These are phyloP conservation scores for Groenewaldozyma tartarivorans DNA, from an alignment of 805 yeast species.

Conservation along the genomic window DNA sequence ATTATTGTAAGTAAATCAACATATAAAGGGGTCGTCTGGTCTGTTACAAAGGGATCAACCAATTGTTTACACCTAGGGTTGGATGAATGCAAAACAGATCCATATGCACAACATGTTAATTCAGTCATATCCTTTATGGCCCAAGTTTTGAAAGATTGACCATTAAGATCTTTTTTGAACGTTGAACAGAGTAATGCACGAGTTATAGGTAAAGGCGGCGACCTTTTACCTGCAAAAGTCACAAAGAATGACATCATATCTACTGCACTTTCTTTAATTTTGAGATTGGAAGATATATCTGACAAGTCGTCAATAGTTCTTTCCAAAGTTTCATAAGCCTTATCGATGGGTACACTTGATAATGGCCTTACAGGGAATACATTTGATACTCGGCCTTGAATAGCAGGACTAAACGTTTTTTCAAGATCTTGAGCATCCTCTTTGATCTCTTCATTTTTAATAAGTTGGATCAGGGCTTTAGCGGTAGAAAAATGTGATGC, in stretches of 20 bases:
- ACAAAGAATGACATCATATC: constrained; percentile 25
- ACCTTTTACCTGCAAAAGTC: constrained; percentile 20
- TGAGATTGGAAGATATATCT: constrained; percentile 9
- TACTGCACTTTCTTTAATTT: constrained; percentile 17
- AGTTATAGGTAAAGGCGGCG: constrained; percentile 18
- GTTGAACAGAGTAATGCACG: constrained; percentile 20
- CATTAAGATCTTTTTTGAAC: constrained; percentile 7
- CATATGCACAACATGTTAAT: constrained; percentile 29
- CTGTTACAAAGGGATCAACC: constrained; percentile 22
- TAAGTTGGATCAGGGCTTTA: not conserved
- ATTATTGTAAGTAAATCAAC: constrained; percentile 38
- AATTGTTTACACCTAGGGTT: constrained; percentile 18
- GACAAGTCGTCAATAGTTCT: constrained; percentile 13
- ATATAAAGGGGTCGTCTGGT: constrained; percentile 27
- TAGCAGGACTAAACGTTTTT: constrained; percentile 4
- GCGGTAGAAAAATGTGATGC: constrained; percentile 5
- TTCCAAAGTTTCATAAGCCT: constrained; percentile 17
- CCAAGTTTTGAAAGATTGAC: constrained; percentile 19
- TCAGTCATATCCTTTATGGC: constrained; percentile 33
- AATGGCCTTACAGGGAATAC: constrained; percentile 20
- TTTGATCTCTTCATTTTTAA: not conserved
- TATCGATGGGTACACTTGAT: constrained; percentile 6
- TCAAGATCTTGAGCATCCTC: not conserved
- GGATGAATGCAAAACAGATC: constrained; percentile 25
- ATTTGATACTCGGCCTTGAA: constrained; percentile 22